phyloP scores from a whole-genome alignment of 2,329 filamentous ascomycete species.

The Trichoderma gracile region DNA sequence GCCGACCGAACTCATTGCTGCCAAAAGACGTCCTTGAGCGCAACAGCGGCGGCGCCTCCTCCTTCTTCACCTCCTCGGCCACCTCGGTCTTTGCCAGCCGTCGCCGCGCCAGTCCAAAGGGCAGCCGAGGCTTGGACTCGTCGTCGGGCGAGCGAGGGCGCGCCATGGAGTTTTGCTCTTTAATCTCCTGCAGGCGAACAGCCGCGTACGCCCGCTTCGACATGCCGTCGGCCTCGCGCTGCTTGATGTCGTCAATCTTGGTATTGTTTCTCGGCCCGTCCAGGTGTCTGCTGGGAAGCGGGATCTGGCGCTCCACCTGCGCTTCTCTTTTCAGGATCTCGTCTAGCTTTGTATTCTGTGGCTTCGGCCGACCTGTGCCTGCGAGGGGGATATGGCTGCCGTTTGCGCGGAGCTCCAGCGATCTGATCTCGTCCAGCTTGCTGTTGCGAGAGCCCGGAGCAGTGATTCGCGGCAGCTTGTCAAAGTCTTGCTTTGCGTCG shows the following conservation, averaged over 20 bases:
- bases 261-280: conserved; percentile 45
- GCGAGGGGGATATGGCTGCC: conserved; percentile 31
- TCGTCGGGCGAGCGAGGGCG: conserved; percentile 46
- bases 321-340: conserved; percentile 42
- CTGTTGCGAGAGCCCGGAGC: conserved; percentile 42
- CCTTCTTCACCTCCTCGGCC: not conserved
- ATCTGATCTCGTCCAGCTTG: conserved; percentile 49
- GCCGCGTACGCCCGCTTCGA: conserved; percentile 52
- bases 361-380: conserved; percentile 26
- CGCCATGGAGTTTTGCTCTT: conserved; percentile 50
- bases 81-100: conserved; percentile 1
- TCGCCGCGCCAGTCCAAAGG: conserved; percentile 12
- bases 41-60: conserved; percentile 26
- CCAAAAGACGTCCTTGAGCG: conserved; percentile 34
- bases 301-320: conserved; percentile 37
- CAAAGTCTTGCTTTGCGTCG: conserved; percentile 34
- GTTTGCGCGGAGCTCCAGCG: conserved; percentile 43
- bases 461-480: conserved; percentile 34
- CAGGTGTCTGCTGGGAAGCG: conserved; percentile 36
- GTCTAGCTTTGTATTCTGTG: conserved; percentile 39
- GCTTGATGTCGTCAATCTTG: conserved; percentile 52
- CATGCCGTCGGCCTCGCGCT: conserved; percentile 46
- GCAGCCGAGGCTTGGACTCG: conserved; percentile 35
- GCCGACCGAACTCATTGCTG: conserved; percentile 31
- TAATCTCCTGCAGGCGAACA: conserved; percentile 54